Evolutionary conservation across 2,329 filamentous ascomycete genomes (phyloP), one percentile per base, ranked within the genome.

Genomic region (Boeremia lycopersici): DNA sequence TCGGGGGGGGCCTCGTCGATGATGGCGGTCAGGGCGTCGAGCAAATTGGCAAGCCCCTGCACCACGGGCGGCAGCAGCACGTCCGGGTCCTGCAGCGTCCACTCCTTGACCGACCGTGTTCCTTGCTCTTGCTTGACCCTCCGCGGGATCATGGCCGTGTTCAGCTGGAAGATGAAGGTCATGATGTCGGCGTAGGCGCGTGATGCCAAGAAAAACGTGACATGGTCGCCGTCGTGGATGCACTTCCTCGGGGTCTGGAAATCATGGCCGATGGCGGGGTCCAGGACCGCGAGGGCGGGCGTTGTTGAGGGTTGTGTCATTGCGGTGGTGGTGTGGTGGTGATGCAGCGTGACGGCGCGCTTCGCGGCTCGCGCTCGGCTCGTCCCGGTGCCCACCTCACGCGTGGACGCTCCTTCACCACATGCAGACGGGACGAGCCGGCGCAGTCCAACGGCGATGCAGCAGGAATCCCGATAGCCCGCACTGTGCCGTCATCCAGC

Each of bases 131-230:
- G 72, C 33, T 75, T 71, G 2, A 70, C 64, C 62, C 82, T 86
- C 17, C 85, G 80, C 0, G 93, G 93, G 62, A 93, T 90, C 77
- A 98, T 86, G 10, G 93, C 84, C 53, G 88, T 86, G 74, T 96
- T 98, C 43, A 99, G 86, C 77, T 98, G 95, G 62, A 96, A 82
- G 41, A 98, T 79, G 73, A 96, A 98, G 41, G 85, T 83, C 74
- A 91, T 89, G 48, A 99, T 90, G 71, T 97, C 91, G 54, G 86
- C 84, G 77, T 98, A 97, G 39, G 91, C 95, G 63, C 84, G 85
- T 43, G 90, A 92, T 8, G 82, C 84, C 48, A 96, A 84, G 74
- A 98, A 99, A 59, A 83, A 84, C 17, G 84, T 75, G 49, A 99
- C 89, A 80, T 98, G 92, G 56, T 87, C 79, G 52, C 88, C 88